These are phyloP conservation scores for Marchantia polymorpha DNA, from an alignment of 225 moss, liverwort and hornwort genomes.

Conservation along the genomic window DNA sequence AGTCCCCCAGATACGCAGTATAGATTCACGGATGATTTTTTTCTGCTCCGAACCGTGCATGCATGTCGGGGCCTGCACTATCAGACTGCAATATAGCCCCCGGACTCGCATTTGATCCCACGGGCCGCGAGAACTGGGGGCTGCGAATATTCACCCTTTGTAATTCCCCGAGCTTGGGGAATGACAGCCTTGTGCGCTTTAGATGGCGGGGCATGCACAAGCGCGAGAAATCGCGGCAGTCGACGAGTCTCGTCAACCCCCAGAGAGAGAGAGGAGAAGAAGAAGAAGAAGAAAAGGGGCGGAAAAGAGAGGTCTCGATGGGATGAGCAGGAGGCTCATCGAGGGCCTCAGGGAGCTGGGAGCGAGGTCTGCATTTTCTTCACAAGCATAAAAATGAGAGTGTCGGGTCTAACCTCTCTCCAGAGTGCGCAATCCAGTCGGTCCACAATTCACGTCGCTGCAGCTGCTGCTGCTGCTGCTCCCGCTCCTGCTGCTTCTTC, in stretches of 20 bases:
- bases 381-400: neutral
- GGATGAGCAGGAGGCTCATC: neutral
- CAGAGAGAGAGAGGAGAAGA: neutral
- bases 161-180: neutral
- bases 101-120: neutral
- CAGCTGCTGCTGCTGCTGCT: neutral
- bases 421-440: neutral
- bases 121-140: neutral
- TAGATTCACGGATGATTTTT: too few species aligned
- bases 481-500: neutral
- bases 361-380: neutral
- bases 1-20: too few species aligned
- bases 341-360: neutral
- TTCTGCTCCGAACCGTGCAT: too few species aligned
- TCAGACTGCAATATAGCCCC: too few species aligned
- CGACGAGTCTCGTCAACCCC: too few species aligned
- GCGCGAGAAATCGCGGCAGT: too few species aligned
- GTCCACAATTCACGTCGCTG: constrained; percentile 12
- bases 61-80: too few species aligned
- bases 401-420: neutral
- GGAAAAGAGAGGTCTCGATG: neutral
- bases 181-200: neutral
- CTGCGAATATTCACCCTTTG: neutral
- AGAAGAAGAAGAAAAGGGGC: neutral
- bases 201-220: neutral